A percentile compares a stretch with the other conserved stretches of the same genome.
Conservation (phyloP, 1,284 basidiomycete genomes). For the Cryptococcus jaspeensis region DNA sequence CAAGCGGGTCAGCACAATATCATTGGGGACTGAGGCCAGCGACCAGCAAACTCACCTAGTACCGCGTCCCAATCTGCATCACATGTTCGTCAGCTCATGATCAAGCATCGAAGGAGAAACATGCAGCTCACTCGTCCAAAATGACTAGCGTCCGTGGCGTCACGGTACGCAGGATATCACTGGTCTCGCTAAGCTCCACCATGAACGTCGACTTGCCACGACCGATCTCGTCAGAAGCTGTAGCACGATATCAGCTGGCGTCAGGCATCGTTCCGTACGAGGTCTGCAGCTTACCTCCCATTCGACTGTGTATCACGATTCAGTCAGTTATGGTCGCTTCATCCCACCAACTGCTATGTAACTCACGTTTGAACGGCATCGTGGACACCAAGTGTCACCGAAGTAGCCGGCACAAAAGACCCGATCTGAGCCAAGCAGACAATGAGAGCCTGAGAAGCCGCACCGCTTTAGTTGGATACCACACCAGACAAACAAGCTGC, state of each 20-base stretch:
- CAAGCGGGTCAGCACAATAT: neutral
- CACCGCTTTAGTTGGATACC: neutral
- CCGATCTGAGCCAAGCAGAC: constrained; percentile 58
- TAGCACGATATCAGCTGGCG: neutral
- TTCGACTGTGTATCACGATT: constrained; percentile 24
- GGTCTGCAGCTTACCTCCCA: constrained; percentile 34
- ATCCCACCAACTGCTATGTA: constrained; percentile 22
- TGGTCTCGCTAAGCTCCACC: constrained; percentile 93
- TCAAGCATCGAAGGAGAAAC: neutral
- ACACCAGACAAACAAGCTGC: neutral
- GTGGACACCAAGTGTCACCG: constrained; percentile 69
- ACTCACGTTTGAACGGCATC: constrained; percentile 87
- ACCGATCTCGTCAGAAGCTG: constrained; percentile 81
- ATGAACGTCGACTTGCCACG: constrained; percentile 88
- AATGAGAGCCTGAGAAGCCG: constrained; percentile 30
- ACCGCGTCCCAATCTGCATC: constrained; percentile 43
- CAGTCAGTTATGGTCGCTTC: neutral
- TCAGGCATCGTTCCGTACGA: neutral
- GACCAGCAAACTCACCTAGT: constrained; percentile 24
- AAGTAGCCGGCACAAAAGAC: constrained; percentile 63
- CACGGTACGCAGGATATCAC: constrained; percentile 76
- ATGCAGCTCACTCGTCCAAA: constrained; percentile 60
- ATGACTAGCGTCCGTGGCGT: constrained; percentile 75
- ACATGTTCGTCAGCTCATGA: neutral
- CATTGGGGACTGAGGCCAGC: too few relatives aligned